Evolutionary conservation across 164 flowering plant genomes (phyloP).

Genomic region (Euptelea pleiosperma): DNA sequence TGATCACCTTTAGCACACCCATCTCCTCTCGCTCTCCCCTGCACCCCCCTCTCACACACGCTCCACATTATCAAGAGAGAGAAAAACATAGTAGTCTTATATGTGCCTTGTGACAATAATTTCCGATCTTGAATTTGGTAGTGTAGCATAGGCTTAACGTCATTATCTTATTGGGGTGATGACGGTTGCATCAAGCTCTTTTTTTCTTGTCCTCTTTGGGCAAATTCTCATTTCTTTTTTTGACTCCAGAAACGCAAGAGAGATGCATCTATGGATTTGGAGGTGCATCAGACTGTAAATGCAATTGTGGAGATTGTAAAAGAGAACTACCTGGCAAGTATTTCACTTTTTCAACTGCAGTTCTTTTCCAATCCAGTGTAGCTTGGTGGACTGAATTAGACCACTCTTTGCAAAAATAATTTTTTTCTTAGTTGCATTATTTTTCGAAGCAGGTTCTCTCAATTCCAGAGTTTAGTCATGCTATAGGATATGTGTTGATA

Average conservation of each 20-base stretch:
- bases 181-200: neutral
- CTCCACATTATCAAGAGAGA: neutral
- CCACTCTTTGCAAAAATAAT: neutral
- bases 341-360: neutral
- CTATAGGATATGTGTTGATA: slow-evolving; percentile 74
- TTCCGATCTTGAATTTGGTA: neutral
- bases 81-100: neutral
- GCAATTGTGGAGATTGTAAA: slow-evolving; percentile 85
- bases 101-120: neutral
- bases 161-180: neutral
- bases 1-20: too few relatives aligned
- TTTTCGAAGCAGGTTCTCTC: slow-evolving; percentile 64
- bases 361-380: neutral
- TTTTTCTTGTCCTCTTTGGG: neutral
- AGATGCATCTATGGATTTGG: slow-evolving; percentile 41
- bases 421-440: neutral
- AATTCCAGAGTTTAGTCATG: slow-evolving; percentile 49
- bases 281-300: slow-evolving; percentile 65
- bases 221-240: neutral
- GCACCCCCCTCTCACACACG: too few relatives aligned
- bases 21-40: too few relatives aligned
- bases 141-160: neutral
- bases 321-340: slow-evolving; percentile 81
- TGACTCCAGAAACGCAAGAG: slow-evolving; percentile 65
- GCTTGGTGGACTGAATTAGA: neutral